Evolutionary conservation across 148 eudicot genomes (phyloP), one percentile per base, ranked within the genome.

Genomic region (Limonium bicolor): DNA sequence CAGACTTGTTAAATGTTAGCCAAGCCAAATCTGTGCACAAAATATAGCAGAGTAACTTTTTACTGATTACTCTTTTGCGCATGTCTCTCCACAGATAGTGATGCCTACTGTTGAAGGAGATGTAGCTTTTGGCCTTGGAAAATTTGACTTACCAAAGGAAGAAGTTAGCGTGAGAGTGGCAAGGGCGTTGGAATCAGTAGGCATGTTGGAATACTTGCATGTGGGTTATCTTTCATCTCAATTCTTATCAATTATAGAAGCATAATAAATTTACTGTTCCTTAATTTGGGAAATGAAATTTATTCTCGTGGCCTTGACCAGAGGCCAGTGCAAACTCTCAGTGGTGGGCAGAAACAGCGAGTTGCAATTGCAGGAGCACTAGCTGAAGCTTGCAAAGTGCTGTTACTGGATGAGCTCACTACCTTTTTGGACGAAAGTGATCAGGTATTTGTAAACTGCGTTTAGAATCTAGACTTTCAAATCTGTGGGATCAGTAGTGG

Each of bases 71-170:
- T n/a, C n/a, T n/a, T n/a, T 16, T 14, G 31, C 35, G 43, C 11
- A 27, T 18, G 7, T 18, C 27, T 2, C 31, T 36, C 37, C 36
- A 53, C 50, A 69, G 74, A 94, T 88, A 44, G 96, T 88, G 47
- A 88, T 88, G 96, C 96, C 96, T 21, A 88, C 96, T 3, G 96
- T 88, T 15, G 94, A 88, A 72, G 86, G 85, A 55, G 96, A 88
- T 68, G 94, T 88, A 58, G 94, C 90, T 32, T 88, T 88, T 70
- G 96, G 96, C 51, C 92, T 88, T 21, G 82, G 92, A 58, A 80
- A 74, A 54, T 73, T 63, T 41, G 65, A 74, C 34, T 46, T 88
- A 41, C 45, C 80, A 12, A 58, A 53, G 34, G 86, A 74, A 15
- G 92, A 83, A 60, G 72, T 77, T 23, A 54, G 54, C 46, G 50